These are phyloP conservation scores for Taiozyma sp. DNA, from an alignment of 1,139 yeast species.

Conservation along the genomic window DNA sequence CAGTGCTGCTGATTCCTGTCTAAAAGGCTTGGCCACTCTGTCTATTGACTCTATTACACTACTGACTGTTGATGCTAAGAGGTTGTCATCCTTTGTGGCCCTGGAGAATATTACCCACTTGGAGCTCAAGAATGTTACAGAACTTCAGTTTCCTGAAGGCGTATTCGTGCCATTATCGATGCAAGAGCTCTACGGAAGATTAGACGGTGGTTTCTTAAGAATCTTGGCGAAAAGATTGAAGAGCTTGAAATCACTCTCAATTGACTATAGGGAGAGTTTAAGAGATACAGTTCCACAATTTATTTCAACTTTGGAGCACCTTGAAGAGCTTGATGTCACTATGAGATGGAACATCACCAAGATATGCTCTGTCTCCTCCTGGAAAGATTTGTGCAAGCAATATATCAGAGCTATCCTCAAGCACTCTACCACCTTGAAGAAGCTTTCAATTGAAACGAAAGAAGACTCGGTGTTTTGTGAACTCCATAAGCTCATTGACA, in stretches of 20 bases:
- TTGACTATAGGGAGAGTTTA: conserved; percentile 41
- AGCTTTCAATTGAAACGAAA: conserved; percentile 39
- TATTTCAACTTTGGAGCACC: conserved; percentile 24
- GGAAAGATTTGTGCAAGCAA: conserved; percentile 26
- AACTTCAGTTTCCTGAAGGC: conserved; percentile 13
- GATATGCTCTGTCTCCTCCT: conserved; percentile 20
- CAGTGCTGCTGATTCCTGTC: neutral
- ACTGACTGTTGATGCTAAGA: conserved; percentile 11
- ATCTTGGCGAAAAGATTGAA: conserved; percentile 26
- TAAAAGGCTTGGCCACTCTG: conserved; percentile 6
- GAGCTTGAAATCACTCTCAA: conserved; percentile 28
- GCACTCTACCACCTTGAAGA: conserved; percentile 27
- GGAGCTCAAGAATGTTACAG: conserved; percentile 17
- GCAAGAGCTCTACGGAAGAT: conserved; percentile 15
- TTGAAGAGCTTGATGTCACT: conserved; percentile 37
- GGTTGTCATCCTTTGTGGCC: conserved; percentile 6
- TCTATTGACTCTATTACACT: conserved; percentile 15
- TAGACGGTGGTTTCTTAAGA: conserved; percentile 30
- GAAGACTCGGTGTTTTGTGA: conserved; percentile 31
- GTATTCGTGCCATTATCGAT: conserved; percentile 7
- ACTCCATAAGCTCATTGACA: conserved; percentile 28
- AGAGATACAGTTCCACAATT: conserved; percentile 40
- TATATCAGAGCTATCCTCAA: conserved; percentile 30
- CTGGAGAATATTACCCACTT: conserved; percentile 11
- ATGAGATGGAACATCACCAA: conserved; percentile 39